These are phyloP conservation scores for Eutrema yunnanense DNA, from an alignment of 345 rosid species.

Conservation along the genomic window DNA sequence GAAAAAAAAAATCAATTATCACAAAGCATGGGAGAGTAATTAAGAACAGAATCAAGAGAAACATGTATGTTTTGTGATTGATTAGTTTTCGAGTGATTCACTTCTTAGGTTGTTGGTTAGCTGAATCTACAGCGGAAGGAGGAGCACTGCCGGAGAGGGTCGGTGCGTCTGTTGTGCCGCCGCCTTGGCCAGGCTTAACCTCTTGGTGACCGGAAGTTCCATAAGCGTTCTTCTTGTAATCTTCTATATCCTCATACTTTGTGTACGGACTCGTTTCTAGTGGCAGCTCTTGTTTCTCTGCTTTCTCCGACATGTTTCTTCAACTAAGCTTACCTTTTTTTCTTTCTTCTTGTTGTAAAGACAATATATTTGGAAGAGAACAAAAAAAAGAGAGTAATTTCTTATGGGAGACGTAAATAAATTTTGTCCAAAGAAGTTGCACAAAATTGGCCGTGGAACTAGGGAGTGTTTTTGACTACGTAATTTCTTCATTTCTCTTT, in stretches of 20 bases:
- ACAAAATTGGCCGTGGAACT: conserved; percentile 2
- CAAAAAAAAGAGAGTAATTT: background rate
- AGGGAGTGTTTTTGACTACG: conserved; percentile 25
- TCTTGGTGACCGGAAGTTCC: conserved; percentile 50
- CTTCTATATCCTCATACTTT: conserved; percentile 40
- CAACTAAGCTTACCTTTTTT: no score
- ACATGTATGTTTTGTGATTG: background rate
- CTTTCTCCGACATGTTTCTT: conserved; percentile 13
- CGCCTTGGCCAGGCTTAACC: conserved; percentile 38
- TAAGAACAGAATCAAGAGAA: background rate
- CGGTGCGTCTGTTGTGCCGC: conserved; percentile 49
- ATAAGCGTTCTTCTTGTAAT: conserved; percentile 37
- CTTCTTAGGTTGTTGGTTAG: conserved; percentile 27
- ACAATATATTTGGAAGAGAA: background rate
- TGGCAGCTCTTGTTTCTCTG: conserved; percentile 33
- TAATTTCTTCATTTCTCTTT: background rate
- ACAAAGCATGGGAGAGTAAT: background rate
- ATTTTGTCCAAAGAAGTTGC: conserved; percentile 23
- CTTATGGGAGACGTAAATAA: conserved; percentile 16
- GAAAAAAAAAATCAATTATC: background rate
- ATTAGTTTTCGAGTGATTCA: conserved; percentile 1
- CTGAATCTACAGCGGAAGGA: conserved; percentile 16
- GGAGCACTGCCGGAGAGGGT: conserved; percentile 35
- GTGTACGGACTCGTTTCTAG: conserved; percentile 44
- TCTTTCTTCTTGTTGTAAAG: background rate